These are phyloP conservation scores for Nannizziopsis arthrosporioides DNA, from an alignment of 2,329 filamentous ascomycete species.

Conservation along the genomic window DNA sequence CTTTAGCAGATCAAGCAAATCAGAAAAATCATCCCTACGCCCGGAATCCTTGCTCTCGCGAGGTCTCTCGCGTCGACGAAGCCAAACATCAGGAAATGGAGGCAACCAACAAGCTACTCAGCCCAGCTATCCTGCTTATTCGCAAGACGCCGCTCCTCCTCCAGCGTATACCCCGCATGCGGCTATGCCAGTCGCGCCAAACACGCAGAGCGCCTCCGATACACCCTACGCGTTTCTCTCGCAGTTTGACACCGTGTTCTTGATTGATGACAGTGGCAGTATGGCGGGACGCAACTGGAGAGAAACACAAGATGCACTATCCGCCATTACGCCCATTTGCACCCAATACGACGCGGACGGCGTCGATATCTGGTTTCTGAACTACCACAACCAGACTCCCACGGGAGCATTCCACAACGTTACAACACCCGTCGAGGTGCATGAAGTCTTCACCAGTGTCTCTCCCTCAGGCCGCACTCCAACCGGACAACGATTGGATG, in stretches of 20 bases:
- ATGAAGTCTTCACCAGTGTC: constrained; percentile 58
- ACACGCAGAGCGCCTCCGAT: constrained; percentile 29
- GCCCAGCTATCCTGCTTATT: background rate
- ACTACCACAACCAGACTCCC: constrained; percentile 42
- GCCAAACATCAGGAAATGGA: background rate
- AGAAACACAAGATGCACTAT: constrained; percentile 59
- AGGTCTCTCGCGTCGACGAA: background rate
- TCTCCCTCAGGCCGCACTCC: constrained; percentile 57
- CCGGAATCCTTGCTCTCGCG: constrained; percentile 13
- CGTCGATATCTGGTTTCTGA: constrained; percentile 85
- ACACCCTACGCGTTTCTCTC: constrained; percentile 65
- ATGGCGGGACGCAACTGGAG: constrained; percentile 70
- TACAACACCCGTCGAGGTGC: constrained; percentile 45
- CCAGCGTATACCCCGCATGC: background rate
- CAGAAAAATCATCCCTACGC: constrained; percentile 2
- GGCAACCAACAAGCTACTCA: background rate
- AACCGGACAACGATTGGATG: constrained; percentile 58
- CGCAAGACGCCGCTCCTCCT: no score
- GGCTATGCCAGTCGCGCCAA: background rate
- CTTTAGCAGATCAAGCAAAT: constrained; percentile 1
- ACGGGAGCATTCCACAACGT: constrained; percentile 55
- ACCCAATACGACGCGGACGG: constrained; percentile 68
- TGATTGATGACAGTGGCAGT: constrained; percentile 84
- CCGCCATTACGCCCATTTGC: constrained; percentile 69
- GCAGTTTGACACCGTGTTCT: constrained; percentile 74